Conservation (phyloP, 257 asterid genomes). For the Linderniella brevidens region DNA sequence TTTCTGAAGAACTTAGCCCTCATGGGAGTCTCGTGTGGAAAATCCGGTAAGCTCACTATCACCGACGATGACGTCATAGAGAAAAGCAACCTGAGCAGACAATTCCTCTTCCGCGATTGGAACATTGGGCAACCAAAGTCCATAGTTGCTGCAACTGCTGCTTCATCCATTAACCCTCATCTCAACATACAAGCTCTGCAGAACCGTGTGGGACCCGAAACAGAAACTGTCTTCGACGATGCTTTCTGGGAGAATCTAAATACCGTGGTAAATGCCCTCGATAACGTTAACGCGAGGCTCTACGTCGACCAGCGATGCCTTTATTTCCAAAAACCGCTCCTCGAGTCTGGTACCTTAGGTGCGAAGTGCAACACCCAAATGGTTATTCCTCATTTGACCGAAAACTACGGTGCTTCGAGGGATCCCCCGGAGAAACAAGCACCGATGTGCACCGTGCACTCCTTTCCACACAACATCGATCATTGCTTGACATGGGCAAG, state of each 20-base stretch:
- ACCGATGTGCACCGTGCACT: constrained; percentile 6
- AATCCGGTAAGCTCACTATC: constrained; percentile 26
- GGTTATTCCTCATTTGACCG: constrained; percentile 7
- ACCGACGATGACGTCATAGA: constrained; percentile 45
- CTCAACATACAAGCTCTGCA: constrained; percentile 2
- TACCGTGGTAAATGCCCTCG: constrained; percentile 12
- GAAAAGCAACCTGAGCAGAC: constrained; percentile 39
- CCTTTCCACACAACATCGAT: constrained; percentile 6
- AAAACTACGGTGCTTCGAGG: constrained; percentile 5
- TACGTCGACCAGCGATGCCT: constrained; percentile 7
- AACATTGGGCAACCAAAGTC: constrained; percentile 43
- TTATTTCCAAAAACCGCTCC: constrained; percentile 6
- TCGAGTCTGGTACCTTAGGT: constrained; percentile 2
- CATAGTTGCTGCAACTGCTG: constrained; percentile 38
- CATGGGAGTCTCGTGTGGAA: constrained; percentile 35
- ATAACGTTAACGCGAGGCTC: constrained; percentile 4
- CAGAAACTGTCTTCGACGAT: constrained; percentile 12
- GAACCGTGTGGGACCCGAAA: constrained; percentile 15
- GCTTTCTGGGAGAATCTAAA: constrained; percentile 31
- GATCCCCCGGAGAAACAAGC: constrained; percentile 8
- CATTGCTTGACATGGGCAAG: constrained; percentile 8
- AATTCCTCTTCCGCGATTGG: constrained; percentile 42
- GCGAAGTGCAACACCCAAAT: constrained; percentile 3
- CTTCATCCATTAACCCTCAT: constrained; percentile 14
- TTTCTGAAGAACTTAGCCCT: constrained; percentile 33